These are phyloP conservation scores for Lasiosphaeris hirsuta DNA, from an alignment of 495 filamentous ascomycete species.

Conservation along the genomic window DNA sequence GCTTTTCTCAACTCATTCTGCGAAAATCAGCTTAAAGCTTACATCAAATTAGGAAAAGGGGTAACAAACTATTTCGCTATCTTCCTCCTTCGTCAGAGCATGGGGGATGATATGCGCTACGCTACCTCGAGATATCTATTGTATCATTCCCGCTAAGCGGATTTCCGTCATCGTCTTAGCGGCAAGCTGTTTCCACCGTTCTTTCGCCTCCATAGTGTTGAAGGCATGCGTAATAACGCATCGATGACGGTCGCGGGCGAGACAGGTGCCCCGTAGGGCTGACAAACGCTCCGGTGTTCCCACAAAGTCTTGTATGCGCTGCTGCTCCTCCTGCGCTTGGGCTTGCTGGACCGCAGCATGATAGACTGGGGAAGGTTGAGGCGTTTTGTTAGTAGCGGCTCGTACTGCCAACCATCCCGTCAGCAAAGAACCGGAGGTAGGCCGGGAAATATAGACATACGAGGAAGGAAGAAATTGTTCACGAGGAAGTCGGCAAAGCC, in stretches of 20 bases:
- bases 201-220: neutral
- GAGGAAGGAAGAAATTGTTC: too few relatives aligned
- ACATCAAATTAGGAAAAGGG: neutral
- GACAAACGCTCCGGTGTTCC: too few relatives aligned
- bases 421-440: too few relatives aligned
- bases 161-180: conserved; percentile 19
- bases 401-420: too few relatives aligned
- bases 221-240: conserved; percentile 16
- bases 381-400: too few relatives aligned
- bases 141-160: neutral
- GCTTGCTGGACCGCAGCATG: too few relatives aligned
- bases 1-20: conserved; percentile 11
- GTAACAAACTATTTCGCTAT: conserved; percentile 12
- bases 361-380: too few relatives aligned
- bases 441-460: too few relatives aligned
- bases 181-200: neutral
- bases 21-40: neutral
- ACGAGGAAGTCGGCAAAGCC: too few relatives aligned
- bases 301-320: too few relatives aligned
- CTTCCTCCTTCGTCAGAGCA: conserved; percentile 10
- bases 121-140: conserved; percentile 7
- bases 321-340: too few relatives aligned
- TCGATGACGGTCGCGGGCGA: conserved; percentile 20
- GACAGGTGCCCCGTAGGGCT: too few relatives aligned
- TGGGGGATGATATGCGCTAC: conserved; percentile 19